Conservation (phyloP, 2,329 filamentous ascomycete genomes). For the Diplodia mutila region DNA sequence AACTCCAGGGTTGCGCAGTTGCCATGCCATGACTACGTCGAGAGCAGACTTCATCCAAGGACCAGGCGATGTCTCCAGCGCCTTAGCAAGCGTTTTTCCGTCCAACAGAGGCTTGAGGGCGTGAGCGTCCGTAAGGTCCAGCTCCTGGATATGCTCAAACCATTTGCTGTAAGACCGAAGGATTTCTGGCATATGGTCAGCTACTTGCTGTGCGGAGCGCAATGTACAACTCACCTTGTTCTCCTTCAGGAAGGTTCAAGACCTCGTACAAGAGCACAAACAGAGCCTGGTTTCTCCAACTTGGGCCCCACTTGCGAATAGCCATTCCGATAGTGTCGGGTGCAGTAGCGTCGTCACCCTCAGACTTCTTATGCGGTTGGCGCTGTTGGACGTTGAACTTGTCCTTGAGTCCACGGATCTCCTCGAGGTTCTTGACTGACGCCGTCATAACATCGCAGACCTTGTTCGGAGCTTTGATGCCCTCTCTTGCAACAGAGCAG, state of each 20-base stretch:
- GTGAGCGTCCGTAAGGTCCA: constrained; percentile 56
- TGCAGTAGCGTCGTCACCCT: constrained; percentile 45
- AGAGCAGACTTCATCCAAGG: constrained; percentile 84
- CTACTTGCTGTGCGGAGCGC: constrained; percentile 10
- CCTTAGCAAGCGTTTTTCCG: constrained; percentile 71
- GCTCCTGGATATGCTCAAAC: constrained; percentile 54
- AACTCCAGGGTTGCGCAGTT: constrained; percentile 74
- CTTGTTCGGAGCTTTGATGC: constrained; percentile 79
- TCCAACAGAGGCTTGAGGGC: constrained; percentile 63
- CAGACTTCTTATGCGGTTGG: constrained; percentile 51
- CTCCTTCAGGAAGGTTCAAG: constrained; percentile 43
- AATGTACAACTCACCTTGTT: constrained; percentile 46
- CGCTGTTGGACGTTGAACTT: constrained; percentile 52
- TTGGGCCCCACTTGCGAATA: constrained; percentile 71
- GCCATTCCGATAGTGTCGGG: constrained; percentile 74
- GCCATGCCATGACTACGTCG: constrained; percentile 83
- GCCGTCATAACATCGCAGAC: constrained; percentile 69
- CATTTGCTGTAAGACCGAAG: constrained; percentile 58
- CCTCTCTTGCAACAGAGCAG: constrained; percentile 70
- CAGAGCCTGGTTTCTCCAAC: constrained; percentile 73
- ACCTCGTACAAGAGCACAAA: constrained; percentile 70
- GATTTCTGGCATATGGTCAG: constrained; percentile 41
- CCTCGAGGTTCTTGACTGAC: constrained; percentile 63
- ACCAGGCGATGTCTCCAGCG: constrained; percentile 69
- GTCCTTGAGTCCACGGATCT: constrained; percentile 67